A percentile compares a stretch with the other conserved stretches of the same genome.
These are phyloP conservation scores for Ogataea henricii DNA, from an alignment of 805 yeast species.

Conservation along the genomic window DNA sequence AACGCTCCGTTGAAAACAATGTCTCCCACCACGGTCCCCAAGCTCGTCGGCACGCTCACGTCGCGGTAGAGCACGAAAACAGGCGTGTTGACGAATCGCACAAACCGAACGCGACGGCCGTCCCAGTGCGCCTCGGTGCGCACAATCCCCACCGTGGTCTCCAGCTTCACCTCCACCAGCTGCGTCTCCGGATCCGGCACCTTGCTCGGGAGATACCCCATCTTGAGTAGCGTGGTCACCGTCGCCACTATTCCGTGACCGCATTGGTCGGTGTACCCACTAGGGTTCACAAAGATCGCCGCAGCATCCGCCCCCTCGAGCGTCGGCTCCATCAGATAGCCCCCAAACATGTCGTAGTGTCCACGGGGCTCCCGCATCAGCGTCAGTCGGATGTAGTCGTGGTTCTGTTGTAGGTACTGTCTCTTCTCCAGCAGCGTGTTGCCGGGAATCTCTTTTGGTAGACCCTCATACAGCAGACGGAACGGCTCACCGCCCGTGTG, in stretches of 20 bases:
- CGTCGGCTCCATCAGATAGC: slow-evolving; percentile 24
- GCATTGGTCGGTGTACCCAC: slow-evolving; percentile 34
- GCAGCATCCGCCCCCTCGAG: slow-evolving; percentile 29
- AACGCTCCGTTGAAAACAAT: slow-evolving; percentile 32
- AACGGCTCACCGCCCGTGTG: slow-evolving; percentile 34
- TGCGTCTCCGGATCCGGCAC: slow-evolving; percentile 18
- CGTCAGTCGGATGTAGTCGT: slow-evolving; percentile 28
- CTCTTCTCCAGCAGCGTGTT: slow-evolving; percentile 26
- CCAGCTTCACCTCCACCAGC: slow-evolving; percentile 22
- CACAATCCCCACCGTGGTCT: slow-evolving; percentile 31
- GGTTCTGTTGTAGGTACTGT: slow-evolving; percentile 17
- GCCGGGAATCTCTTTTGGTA: slow-evolving; percentile 27
- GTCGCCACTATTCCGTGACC: slow-evolving; percentile 33
- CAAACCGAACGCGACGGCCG: slow-evolving; percentile 27
- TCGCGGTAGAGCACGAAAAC: slow-evolving; percentile 22
- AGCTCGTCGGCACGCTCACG: slow-evolving; percentile 16
- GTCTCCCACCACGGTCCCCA: slow-evolving; percentile 27
- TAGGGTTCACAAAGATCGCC: slow-evolving; percentile 28
- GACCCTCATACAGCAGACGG: slow-evolving; percentile 21
- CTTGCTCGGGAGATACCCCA: slow-evolving; percentile 22
- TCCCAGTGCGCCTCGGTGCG: slow-evolving; percentile 28
- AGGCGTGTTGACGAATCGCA: slow-evolving; percentile 28
- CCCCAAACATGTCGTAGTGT: slow-evolving; percentile 34
- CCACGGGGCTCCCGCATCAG: slow-evolving; percentile 33
- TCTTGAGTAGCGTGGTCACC: slow-evolving; percentile 23